Conservation (phyloP, 140 eudicot genomes). For the Anethum foeniculum region DNA sequence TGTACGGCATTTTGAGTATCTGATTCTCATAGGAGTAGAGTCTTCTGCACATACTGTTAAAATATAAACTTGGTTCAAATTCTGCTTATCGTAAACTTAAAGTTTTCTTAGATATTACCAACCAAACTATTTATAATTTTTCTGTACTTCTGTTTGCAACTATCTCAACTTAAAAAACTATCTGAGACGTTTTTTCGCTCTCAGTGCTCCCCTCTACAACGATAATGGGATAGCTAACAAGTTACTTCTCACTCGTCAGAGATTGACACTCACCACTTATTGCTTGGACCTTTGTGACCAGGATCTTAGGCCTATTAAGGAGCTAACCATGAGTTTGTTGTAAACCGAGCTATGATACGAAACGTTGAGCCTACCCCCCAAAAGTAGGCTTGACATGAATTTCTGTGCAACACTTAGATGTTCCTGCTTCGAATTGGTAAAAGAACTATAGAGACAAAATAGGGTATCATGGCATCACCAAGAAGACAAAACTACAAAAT, state of each 20-base stretch:
- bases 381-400: background rate
- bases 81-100: background rate
- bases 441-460: background rate
- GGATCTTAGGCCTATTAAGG: background rate
- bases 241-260: background rate
- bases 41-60: background rate
- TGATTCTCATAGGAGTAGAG: background rate
- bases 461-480: background rate
- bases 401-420: background rate
- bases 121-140: background rate
- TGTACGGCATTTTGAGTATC: background rate
- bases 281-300: background rate
- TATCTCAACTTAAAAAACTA: background rate
- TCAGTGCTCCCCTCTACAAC: background rate
- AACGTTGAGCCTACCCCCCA: background rate
- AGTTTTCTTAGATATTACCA: background rate
- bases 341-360: background rate
- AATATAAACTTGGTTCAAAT: background rate
- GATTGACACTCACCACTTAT: background rate
- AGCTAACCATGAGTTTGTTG: background rate
- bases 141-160: background rate
- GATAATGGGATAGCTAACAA: background rate
- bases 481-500: background rate
- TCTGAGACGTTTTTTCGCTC: background rate
- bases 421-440: background rate